These are phyloP conservation scores for Zizania latifolia DNA, from an alignment of 176 grass and related monocot genomes.

Conservation along the genomic window DNA sequence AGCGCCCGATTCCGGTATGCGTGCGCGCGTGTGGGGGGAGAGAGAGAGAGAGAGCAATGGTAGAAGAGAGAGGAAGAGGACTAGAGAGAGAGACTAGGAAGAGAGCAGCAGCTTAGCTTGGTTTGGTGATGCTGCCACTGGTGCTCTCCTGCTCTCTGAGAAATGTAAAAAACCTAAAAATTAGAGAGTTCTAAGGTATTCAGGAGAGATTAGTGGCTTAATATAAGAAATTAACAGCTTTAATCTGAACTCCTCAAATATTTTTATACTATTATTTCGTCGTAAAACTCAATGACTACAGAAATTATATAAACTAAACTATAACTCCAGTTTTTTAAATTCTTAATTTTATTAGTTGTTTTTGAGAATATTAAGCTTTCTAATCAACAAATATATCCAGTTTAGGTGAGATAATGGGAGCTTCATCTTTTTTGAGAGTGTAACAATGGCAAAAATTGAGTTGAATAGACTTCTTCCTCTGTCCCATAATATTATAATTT, in stretches of 20 bases:
- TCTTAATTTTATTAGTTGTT: too few relatives aligned
- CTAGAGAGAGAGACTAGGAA: neutral
- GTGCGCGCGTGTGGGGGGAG: neutral
- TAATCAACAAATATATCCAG: too few relatives aligned
- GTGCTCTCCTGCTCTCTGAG: neutral
- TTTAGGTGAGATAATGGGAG: slow-evolving; percentile 14
- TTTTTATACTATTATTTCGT: too few relatives aligned
- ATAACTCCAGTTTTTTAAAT: too few relatives aligned
- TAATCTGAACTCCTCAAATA: too few relatives aligned
- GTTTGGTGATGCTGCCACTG: slow-evolving; percentile 28
- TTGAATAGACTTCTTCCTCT: too few relatives aligned
- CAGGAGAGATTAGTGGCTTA: slow-evolving; percentile 13
- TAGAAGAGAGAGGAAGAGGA: slow-evolving; percentile 30
- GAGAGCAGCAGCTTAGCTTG: slow-evolving; percentile 21
- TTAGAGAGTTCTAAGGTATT: slow-evolving; percentile 14
- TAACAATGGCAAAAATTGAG: neutral
- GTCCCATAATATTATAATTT: too few relatives aligned
- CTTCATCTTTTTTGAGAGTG: neutral
- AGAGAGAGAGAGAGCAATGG: slow-evolving; percentile 30
- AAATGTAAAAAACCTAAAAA: neutral
- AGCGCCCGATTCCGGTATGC: slow-evolving; percentile 29
- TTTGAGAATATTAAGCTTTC: too few relatives aligned
- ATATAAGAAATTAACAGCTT: neutral
- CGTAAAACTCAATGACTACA: too few relatives aligned
- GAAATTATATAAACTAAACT: too few relatives aligned